These are phyloP conservation scores for Fusarium hainanense DNA, from an alignment of 2,329 filamentous ascomycete species.

Conservation along the genomic window DNA sequence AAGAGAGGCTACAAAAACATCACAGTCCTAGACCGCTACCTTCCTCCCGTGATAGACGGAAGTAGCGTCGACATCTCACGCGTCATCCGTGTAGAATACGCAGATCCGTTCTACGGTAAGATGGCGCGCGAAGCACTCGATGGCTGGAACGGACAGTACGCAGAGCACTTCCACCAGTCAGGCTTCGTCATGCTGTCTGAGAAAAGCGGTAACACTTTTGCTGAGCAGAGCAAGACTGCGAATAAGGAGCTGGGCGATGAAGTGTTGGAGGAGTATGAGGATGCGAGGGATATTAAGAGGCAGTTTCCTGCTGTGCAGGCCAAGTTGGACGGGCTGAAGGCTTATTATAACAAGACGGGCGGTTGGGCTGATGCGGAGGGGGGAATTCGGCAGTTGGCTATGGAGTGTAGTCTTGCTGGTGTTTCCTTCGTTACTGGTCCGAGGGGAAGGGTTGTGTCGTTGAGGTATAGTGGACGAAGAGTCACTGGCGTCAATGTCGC, in stretches of 20 bases:
- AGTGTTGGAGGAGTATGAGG: slow-evolving; percentile 39
- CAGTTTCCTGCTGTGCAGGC: slow-evolving; percentile 39
- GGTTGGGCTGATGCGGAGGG: slow-evolving; percentile 50
- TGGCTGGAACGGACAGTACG: slow-evolving; percentile 45
- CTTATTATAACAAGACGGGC: slow-evolving; percentile 46
- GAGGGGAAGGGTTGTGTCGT: slow-evolving; percentile 44
- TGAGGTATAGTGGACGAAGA: slow-evolving; percentile 28
- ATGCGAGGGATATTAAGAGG: slow-evolving; percentile 36
- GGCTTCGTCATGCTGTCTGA: slow-evolving; percentile 49
- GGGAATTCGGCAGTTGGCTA: slow-evolving; percentile 44
- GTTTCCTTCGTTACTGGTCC: slow-evolving; percentile 49
- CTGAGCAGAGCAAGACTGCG: slow-evolving; percentile 31
- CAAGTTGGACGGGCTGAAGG: slow-evolving; percentile 40
- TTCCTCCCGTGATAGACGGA: slow-evolving; percentile 52
- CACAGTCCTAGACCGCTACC: slow-evolving; percentile 58
- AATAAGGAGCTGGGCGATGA: slow-evolving; percentile 30
- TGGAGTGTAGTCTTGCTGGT: slow-evolving; percentile 44
- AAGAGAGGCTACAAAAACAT: slow-evolving; percentile 58
- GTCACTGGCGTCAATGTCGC: slow-evolving; percentile 46
- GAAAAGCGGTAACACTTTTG: slow-evolving; percentile 35
- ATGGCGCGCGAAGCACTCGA: slow-evolving; percentile 59
- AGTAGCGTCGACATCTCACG: slow-evolving; percentile 57
- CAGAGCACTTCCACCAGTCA: slow-evolving; percentile 47
- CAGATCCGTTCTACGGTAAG: slow-evolving; percentile 68
- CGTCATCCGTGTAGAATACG: slow-evolving; percentile 67